Conservation (phyloP, 2,329 filamentous ascomycete species). For the Neonectria hederae region DNA sequence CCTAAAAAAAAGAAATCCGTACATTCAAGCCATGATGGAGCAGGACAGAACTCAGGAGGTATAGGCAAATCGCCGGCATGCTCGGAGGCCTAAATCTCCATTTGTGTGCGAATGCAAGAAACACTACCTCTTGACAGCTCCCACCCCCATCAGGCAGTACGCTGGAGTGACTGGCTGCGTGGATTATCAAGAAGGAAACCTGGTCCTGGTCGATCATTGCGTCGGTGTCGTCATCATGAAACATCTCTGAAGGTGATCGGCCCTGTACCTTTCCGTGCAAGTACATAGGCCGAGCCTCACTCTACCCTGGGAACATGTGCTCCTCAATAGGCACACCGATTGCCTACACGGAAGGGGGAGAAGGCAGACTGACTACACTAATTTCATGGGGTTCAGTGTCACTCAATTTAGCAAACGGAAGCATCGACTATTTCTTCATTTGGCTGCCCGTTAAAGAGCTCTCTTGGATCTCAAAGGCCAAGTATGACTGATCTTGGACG, state of each 20-base stretch:
- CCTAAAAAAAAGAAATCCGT: background rate
- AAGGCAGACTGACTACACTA: too few relatives aligned
- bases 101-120: too few relatives aligned
- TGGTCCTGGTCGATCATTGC: background rate
- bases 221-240: background rate
- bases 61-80: too few relatives aligned
- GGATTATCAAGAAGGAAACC: background rate
- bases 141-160: background rate
- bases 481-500: background rate
- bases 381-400: background rate
- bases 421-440: constrained; percentile 8
- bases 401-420: background rate
- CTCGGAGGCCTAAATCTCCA: too few relatives aligned
- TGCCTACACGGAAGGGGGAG: background rate
- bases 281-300: background rate
- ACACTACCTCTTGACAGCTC: too few relatives aligned
- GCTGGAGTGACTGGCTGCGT: background rate
- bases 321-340: background rate
- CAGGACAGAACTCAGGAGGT: too few relatives aligned
- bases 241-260: background rate
- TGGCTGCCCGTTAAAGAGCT: background rate
- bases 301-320: background rate
- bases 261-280: background rate
- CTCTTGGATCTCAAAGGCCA: background rate
- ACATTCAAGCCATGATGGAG: too few relatives aligned